Conservation (phyloP, 2,329 filamentous ascomycete species). For the Botrytis squamosa region DNA sequence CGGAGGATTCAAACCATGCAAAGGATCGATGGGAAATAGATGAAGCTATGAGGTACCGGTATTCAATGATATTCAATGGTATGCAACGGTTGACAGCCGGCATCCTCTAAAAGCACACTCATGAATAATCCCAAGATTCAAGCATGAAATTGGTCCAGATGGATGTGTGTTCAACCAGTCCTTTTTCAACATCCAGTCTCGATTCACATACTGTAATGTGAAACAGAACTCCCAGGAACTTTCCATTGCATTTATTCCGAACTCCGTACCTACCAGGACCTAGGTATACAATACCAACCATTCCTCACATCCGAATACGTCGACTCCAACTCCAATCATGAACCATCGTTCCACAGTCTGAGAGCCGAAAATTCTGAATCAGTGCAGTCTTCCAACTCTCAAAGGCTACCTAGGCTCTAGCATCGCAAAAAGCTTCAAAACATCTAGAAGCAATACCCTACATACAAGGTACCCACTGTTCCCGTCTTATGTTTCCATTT, state of each 20-base stretch:
- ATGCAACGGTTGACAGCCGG: not conserved
- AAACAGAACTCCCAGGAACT: not conserved
- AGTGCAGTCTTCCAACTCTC: not conserved
- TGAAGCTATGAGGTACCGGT: no score
- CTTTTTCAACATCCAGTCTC: not conserved
- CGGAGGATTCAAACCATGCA: not conserved
- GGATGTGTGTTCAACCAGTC: not conserved
- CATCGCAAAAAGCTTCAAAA: not conserved
- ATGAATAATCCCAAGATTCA: not conserved
- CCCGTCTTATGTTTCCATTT: conserved; percentile 3
- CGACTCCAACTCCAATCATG: not conserved
- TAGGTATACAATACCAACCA: not conserved
- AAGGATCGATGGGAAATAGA: not conserved
- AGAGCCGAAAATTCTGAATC: not conserved
- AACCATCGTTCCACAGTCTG: not conserved
- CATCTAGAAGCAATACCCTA: conserved; percentile 15
- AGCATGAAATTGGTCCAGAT: not conserved
- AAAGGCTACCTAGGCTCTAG: no score
- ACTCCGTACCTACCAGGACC: not conserved
- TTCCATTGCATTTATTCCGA: not conserved
- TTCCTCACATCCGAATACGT: not conserved
- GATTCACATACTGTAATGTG: not conserved
- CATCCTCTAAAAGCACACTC: not conserved
- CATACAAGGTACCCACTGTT: not conserved
- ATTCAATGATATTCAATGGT: not conserved